Evolutionary conservation across 2,329 filamentous ascomycete genomes (phyloP).

Genomic region (Sclerotinia glacialis): DNA sequence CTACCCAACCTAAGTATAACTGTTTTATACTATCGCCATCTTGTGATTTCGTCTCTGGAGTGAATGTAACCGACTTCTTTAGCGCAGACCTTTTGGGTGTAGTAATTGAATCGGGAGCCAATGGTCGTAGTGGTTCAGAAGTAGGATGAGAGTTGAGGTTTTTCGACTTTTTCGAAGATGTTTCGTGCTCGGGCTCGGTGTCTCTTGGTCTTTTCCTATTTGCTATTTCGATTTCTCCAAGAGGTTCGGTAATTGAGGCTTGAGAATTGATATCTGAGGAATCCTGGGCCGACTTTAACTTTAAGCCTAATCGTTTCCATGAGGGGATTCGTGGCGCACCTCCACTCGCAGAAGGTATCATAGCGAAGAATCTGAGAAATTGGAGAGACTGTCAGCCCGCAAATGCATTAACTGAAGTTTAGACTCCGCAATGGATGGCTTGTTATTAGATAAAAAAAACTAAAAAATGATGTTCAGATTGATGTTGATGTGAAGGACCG

Average conservation of each 20-base stretch:
- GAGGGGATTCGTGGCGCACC: constrained; percentile 47
- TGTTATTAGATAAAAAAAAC: neutral
- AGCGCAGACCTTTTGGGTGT: constrained; percentile 30
- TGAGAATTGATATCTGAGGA: constrained; percentile 24
- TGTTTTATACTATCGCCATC: constrained; percentile 54
- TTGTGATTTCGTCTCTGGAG: constrained; percentile 57
- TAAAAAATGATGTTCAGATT: constrained; percentile 7
- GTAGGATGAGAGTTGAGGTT: constrained; percentile 24
- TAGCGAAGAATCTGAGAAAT: constrained; percentile 13
- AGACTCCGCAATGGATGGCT: neutral
- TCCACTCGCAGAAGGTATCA: constrained; percentile 30
- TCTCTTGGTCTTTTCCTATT: constrained; percentile 35
- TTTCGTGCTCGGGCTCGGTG: constrained; percentile 25
- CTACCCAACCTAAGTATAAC: constrained; percentile 51
- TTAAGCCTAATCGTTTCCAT: constrained; percentile 59
- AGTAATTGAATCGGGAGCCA: constrained; percentile 32
- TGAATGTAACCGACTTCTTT: constrained; percentile 63
- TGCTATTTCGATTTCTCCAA: constrained; percentile 25
- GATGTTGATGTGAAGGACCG: constrained; percentile 18
- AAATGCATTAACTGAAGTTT: constrained; percentile 3
- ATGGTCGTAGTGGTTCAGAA: constrained; percentile 13
- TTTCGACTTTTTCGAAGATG: constrained; percentile 35
- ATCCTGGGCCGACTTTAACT: constrained; percentile 53
- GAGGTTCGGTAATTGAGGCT: constrained; percentile 21
- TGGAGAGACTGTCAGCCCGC: constrained; percentile 4